These are phyloP conservation scores for Sporothrix phasma DNA, from an alignment of 2,329 filamentous ascomycete species.

Conservation along the genomic window DNA sequence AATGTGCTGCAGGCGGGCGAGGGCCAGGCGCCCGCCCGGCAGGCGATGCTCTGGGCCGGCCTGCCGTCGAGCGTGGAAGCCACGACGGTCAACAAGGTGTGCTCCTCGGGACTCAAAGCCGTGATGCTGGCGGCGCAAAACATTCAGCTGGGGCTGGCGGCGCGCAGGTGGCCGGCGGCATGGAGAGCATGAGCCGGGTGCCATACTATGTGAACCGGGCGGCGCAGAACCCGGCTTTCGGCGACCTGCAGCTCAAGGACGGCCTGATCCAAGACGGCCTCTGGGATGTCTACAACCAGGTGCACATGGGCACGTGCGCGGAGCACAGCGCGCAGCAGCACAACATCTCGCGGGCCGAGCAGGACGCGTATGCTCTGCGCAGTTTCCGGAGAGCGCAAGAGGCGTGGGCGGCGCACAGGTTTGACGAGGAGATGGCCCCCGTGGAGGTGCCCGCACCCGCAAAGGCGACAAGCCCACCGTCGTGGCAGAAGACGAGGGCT, in stretches of 20 bases:
- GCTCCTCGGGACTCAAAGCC: not conserved
- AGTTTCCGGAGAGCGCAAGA: not conserved
- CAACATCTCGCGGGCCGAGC: not conserved
- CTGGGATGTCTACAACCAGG: not conserved
- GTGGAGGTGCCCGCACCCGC: not conserved
- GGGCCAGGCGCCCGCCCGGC: not conserved
- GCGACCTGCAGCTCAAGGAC: not conserved
- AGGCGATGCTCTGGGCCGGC: not conserved
- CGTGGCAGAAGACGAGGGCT: not conserved
- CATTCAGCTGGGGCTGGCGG: not conserved
- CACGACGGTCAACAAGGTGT: not conserved
- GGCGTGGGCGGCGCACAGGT: not conserved
- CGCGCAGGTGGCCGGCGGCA: not conserved
- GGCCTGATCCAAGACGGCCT: not conserved
- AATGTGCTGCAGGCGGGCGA: not conserved
- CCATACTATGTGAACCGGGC: not conserved
- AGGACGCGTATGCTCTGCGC: not conserved
- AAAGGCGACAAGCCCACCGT: not conserved
- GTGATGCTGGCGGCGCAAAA: not conserved
- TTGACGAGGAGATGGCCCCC: not conserved
- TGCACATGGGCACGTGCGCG: not conserved
- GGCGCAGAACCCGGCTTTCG: not conserved
- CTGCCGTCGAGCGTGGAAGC: not conserved
- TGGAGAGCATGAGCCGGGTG: not conserved
- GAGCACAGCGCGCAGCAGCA: not conserved